phyloP scores from a whole-genome alignment of 1,284 basidiomycete species.

The Pterulicium gracile region DNA sequence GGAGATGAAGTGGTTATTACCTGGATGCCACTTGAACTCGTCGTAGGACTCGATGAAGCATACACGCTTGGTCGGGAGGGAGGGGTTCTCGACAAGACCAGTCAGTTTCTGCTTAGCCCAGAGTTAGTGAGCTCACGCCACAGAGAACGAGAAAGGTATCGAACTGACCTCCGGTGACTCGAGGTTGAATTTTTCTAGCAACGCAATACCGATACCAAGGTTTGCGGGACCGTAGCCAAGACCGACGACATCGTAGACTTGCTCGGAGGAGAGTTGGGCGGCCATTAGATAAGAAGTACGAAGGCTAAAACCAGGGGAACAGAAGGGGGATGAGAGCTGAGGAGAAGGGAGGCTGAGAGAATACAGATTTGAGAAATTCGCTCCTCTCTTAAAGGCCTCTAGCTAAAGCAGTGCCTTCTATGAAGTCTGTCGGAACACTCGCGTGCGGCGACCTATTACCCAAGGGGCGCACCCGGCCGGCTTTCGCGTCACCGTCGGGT shows the following conservation, averaged over 20 bases:
- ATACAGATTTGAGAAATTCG: no score
- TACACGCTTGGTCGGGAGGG: slow-evolving; percentile 22
- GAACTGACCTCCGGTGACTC: not conserved
- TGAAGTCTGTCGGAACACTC: no score
- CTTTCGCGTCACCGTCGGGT: no score
- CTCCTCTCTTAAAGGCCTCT: no score
- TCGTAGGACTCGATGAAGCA: slow-evolving; percentile 42
- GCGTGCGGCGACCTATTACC: no score
- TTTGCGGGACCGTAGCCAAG: slow-evolving; percentile 49
- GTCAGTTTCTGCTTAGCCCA: not conserved
- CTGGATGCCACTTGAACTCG: slow-evolving; percentile 45
- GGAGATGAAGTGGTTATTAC: slow-evolving; percentile 10
- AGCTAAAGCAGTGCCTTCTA: no score
- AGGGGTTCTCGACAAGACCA: not conserved
- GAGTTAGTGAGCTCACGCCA: no score
- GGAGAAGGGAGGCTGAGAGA: not conserved
- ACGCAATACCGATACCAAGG: slow-evolving; percentile 43
- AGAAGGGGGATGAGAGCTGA: no score
- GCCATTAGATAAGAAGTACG: not conserved
- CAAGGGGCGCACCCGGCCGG: no score
- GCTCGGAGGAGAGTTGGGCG: not conserved
- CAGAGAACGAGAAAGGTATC: no score
- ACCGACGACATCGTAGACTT: slow-evolving; percentile 35
- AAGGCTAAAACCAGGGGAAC: not conserved
- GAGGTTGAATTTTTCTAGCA: slow-evolving; percentile 23